phyloP scores from a whole-genome alignment of 1,284 basidiomycete genomes.

The Termitomyces sp. region DNA sequence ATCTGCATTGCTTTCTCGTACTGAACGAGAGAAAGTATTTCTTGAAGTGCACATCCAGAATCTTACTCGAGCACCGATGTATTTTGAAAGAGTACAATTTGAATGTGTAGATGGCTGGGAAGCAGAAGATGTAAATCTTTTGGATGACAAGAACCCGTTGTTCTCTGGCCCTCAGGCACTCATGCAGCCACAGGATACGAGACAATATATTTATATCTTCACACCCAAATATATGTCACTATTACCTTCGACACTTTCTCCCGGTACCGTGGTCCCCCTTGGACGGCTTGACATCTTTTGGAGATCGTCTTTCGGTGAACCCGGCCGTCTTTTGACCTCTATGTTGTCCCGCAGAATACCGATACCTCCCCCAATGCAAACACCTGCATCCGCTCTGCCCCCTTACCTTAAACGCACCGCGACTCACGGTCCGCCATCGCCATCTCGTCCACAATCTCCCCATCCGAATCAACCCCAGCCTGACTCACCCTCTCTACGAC shows the following conservation, averaged over 20 bases:
- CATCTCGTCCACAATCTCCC: conserved; percentile 51
- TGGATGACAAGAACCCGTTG: conserved; percentile 31
- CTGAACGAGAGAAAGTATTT: conserved; percentile 74
- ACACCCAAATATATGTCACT: conserved; percentile 43
- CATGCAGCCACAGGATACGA: conserved; percentile 75
- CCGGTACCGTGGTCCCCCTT: conserved; percentile 70
- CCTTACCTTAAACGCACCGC: conserved; percentile 59
- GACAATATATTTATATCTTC: conserved; percentile 83
- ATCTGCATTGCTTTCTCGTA: conserved; percentile 54
- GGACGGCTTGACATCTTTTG: conserved; percentile 81
- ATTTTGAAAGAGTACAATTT: conserved; percentile 71
- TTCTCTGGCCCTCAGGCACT: conserved; percentile 61
- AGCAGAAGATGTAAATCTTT: conserved; percentile 48
- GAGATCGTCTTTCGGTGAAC: conserved; percentile 77
- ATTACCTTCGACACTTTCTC: conserved; percentile 47
- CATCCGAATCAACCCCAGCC: conserved; percentile 47
- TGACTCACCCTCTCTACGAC: conserved; percentile 36
- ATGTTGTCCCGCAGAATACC: conserved; percentile 73
- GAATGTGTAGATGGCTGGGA: conserved; percentile 71
- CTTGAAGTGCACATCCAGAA: conserved; percentile 89
- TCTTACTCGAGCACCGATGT: conserved; percentile 68
- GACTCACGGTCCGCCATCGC: conserved; percentile 34
- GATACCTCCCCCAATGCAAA: conserved; percentile 36
- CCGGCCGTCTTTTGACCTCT: conserved; percentile 78
- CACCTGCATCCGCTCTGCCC: conserved; percentile 63